phyloP scores from a whole-genome alignment of 139 green algal species.

The Tetradesmus obliquus region DNA sequence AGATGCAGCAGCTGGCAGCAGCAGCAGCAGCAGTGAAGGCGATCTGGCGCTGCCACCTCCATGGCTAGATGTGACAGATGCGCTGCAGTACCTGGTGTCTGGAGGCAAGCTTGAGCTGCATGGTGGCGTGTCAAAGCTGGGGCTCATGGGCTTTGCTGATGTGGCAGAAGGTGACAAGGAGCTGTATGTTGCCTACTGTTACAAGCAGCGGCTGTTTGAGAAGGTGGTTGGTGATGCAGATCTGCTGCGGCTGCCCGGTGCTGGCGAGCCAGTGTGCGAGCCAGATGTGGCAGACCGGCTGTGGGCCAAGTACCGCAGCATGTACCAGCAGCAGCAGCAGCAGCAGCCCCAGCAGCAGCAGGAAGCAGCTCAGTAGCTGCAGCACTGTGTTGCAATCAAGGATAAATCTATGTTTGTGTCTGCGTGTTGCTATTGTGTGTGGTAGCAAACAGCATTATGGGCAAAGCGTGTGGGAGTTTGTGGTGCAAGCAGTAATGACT shows the following conservation, averaged over 20 bases:
- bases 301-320: conserved; percentile 20
- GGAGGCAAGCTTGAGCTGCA: conserved; percentile 57
- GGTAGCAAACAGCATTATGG: no score
- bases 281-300: conserved; percentile 20
- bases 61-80: conserved; percentile 61
- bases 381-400: neutral
- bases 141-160: conserved; percentile 74
- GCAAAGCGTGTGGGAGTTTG: no score
- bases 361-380: neutral
- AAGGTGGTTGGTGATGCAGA: conserved; percentile 52
- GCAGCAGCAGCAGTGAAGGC: conserved; percentile 34
- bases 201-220: conserved; percentile 52
- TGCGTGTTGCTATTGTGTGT: neutral
- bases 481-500: no score
- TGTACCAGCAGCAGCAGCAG: conserved; percentile 11
- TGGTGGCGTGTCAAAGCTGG: conserved; percentile 59
- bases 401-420: neutral
- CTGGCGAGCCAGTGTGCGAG: conserved; percentile 33
- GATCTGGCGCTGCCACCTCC: conserved; percentile 32
- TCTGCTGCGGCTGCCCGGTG: conserved; percentile 47
- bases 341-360: conserved; percentile 17
- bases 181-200: conserved; percentile 59
- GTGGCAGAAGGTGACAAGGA: conserved; percentile 37
- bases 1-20: neutral
- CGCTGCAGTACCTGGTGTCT: conserved; percentile 71